Evolutionary conservation across 495 filamentous ascomycete genomes (phyloP), one percentile per base, ranked within the genome.

Genomic region (Venustampulla echinocandica): DNA sequence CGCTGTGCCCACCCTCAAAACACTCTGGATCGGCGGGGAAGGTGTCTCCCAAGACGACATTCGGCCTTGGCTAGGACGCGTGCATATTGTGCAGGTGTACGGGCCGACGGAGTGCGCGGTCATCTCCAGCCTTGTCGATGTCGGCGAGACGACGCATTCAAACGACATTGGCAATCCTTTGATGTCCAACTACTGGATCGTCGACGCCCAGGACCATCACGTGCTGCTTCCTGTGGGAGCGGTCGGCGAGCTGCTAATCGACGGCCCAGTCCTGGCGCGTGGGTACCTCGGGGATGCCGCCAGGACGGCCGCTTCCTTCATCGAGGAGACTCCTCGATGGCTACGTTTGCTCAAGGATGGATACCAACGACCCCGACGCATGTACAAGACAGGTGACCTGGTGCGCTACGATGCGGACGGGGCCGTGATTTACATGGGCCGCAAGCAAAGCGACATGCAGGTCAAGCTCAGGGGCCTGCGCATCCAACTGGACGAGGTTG

Each of bases 171-270:
- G 66, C 13, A 52, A 57, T 1, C 69, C 66, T 2, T 64, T 67
- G 1, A 69, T 66, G 21, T 63, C 55, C 25, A 51, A 57, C 3
- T 57, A 59, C 3, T 84, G 80, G 79, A 61, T 82, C 45, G 70
- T 77, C 22, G 71, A 82, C 42, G 66, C 75, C 0, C 44, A 44
- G 0, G 65, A 82, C 43, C 68, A 70, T 37, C 51, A 76, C 21
- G 44, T 56, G 1, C 66, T 84, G 11, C 64, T 75, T 20, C 75
- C 77, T 0, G 56, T 81, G 5, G 80, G 80, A 14, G 61, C 64
- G 5, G 60, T 77, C 24, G 80, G 80, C 28, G 80, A 84, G 54
- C 54, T 82, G 17, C 57, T 75, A 2, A 64, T 84, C n/a, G 78
- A 80, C 61, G 78, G 79, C 0, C 71, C 77, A 0, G 60, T 73